Evolutionary conservation across 768 basidiomycete species (phyloP).

Genomic region (Mycena crocata): DNA sequence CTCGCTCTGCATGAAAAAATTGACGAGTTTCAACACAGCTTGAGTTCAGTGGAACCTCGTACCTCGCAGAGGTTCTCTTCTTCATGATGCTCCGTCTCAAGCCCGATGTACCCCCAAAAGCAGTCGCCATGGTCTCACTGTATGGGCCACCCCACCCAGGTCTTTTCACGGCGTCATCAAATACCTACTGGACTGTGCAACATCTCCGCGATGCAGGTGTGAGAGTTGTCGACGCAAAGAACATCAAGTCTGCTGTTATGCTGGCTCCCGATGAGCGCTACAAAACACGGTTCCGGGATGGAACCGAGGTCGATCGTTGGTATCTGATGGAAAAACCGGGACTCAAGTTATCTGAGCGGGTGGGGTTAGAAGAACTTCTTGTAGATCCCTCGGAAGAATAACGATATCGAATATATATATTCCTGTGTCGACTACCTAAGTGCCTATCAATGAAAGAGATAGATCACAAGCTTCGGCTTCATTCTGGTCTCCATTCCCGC

Average conservation of each 20-base stretch:
- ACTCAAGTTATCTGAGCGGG: not conserved
- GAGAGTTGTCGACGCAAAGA: not conserved
- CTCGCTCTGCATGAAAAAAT: not conserved
- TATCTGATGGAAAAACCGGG: slow-evolving; percentile 4
- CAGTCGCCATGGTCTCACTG: not conserved
- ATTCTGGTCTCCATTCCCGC: too few relatives aligned
- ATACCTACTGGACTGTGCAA: not conserved
- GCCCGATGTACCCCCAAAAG: not conserved
- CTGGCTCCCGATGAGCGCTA: not conserved
- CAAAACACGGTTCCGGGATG: not conserved
- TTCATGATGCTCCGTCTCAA: not conserved
- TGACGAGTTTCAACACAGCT: not conserved
- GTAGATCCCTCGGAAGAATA: not conserved
- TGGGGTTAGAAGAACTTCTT: slow-evolving; percentile 12
- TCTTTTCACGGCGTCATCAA: not conserved
- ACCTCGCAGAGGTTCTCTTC: not conserved
- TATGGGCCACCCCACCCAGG: not conserved
- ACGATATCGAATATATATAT: not conserved
- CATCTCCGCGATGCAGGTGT: not conserved
- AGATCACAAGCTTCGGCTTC: too few relatives aligned
- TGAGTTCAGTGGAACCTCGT: not conserved
- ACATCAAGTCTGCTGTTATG: not conserved
- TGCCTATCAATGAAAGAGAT: not conserved
- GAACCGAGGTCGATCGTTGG: not conserved
- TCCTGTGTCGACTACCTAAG: too few relatives aligned